phyloP scores from a whole-genome alignment of 768 basidiomycete genomes.

The Mycena sanguinolenta region DNA sequence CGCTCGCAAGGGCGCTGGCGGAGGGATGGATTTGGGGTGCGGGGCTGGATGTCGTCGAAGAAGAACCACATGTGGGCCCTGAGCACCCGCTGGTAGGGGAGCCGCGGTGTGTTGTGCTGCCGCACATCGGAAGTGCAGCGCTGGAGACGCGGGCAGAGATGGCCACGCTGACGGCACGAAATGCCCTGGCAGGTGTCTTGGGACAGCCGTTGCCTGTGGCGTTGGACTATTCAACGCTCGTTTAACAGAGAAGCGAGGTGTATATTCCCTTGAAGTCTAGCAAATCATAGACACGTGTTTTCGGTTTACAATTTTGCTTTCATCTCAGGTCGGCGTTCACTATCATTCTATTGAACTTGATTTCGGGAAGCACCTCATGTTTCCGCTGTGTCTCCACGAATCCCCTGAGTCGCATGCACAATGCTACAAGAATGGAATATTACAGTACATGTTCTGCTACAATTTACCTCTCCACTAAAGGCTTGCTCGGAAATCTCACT shows the following conservation, averaged over 20 bases:
- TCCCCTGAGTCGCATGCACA: no score
- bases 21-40: slow-evolving; percentile 91
- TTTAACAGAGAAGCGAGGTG: neutral
- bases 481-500: slow-evolving; percentile 23
- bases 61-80: slow-evolving; percentile 81
- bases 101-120: slow-evolving; percentile 86
- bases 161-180: slow-evolving; percentile 80
- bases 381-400: no score
- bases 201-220: slow-evolving; percentile 62
- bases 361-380: no score
- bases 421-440: no score
- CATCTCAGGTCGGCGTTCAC: no score
- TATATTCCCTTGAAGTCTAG: no score
- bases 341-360: no score
- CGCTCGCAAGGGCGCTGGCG: slow-evolving; percentile 82
- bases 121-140: slow-evolving; percentile 95
- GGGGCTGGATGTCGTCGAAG: slow-evolving; percentile 93
- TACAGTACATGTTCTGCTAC: no score
- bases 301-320: no score
- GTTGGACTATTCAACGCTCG: slow-evolving; percentile 13
- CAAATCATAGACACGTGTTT: no score
- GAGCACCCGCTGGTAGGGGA: slow-evolving; percentile 88
- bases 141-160: slow-evolving; percentile 86
- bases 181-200: slow-evolving; percentile 70
- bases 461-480: neutral